Conservation (phyloP, 2,329 filamentous ascomycete species). For the Macrophomina pseudophaseolina region DNA sequence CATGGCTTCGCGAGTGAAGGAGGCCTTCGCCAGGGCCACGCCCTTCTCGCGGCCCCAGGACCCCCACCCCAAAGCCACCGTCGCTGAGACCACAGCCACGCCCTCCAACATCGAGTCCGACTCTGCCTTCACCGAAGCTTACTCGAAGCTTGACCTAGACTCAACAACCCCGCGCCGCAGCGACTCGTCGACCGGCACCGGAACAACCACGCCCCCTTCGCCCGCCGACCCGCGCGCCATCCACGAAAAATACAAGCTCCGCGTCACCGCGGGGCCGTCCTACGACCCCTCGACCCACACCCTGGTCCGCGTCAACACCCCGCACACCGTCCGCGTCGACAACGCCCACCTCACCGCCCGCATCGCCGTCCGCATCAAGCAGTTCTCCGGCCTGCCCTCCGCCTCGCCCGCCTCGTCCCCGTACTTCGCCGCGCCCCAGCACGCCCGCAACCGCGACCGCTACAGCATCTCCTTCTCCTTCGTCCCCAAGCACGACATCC, state of each 20-base stretch:
- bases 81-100: constrained; percentile 1
- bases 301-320: constrained; percentile 41
- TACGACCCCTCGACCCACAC: constrained; percentile 40
- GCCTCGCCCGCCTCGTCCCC: constrained; percentile 35
- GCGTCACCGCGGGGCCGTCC: constrained; percentile 44
- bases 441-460: constrained; percentile 41
- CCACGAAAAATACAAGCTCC: constrained; percentile 41
- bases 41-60: neutral
- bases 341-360: constrained; percentile 39
- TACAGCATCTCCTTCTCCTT: constrained; percentile 46
- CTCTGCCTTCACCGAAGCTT: neutral
- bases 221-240: neutral
- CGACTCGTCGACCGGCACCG: neutral
- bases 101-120: constrained; percentile 8
- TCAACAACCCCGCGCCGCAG: neutral
- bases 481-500: constrained; percentile 40
- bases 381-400: constrained; percentile 37
- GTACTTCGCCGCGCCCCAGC: constrained; percentile 42
- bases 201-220: neutral
- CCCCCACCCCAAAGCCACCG: constrained; percentile 7
- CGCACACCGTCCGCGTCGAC: constrained; percentile 34
- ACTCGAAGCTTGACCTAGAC: constrained; percentile 22
- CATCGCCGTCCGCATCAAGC: constrained; percentile 42
- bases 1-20: constrained; percentile 20
- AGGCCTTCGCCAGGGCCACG: constrained; percentile 15